Evolutionary conservation across 176 grass and related monocot species (phyloP), one percentile per base, ranked within the genome.

Genomic region (Oryza coarctata): DNA sequence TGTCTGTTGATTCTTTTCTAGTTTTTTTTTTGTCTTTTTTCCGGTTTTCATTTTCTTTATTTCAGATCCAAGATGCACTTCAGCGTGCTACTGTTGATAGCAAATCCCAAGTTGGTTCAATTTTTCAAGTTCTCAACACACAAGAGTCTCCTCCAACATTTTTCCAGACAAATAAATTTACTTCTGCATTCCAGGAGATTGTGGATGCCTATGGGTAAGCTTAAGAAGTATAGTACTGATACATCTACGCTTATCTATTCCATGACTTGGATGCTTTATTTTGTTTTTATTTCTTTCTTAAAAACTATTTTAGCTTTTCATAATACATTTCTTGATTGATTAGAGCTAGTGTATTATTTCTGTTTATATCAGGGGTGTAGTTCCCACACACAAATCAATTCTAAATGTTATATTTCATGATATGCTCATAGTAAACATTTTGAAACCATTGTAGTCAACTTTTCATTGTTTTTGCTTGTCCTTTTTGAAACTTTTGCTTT

Each of bases 161-260:
- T 86, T 98, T 95, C 75, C 88, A 44, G 75, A 95, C 92, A 78
- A 98, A 98, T 70, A 93, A 91, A 81, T 94, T 98, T 73, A 95
- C 90, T 26, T 69, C 81, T 63, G 82, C 90, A 27, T 95, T 95
- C 78, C 95, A 98, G 87, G 95, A 93, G 78, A 93, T 98, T 79
- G 92, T 98, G 27, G 95, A 98, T 95, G 95, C 95, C 2, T 98
- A 98, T 87, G 95, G 95, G 95, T 98, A 75, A 36, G 88, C 34
- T 81, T 20, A 29, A 58, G 25, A 68, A 34, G 6, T 68, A 70
- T 28, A 18, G 72, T 47, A 28, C 29, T 36, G 11, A 60, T 22
- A 25, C 7, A 60, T 11, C 9, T 15, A 7, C 20, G 58, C 26
- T n/a, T 63, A 57, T 41, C 12, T 62, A 38, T 34, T 82, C 27